Conservation (phyloP, 495 filamentous ascomycete species). For the Aspergillus bridgeri region DNA sequence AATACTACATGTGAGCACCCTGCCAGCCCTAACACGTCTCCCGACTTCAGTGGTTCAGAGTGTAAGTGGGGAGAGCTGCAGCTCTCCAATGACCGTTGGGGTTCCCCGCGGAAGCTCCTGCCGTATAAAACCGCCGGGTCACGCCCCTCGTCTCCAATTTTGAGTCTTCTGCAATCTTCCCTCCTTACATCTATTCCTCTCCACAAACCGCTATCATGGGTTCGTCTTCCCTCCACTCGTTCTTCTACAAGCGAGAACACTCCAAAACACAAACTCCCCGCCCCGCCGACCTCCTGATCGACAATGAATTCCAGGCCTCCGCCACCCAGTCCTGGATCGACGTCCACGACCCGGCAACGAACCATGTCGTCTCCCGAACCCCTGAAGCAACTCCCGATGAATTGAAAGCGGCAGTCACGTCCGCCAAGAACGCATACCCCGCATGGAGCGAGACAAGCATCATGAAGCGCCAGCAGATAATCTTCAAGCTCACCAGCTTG, state of each 20-base stretch:
- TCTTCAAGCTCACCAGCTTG: constrained; percentile 91
- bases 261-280: neutral
- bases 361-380: constrained; percentile 94
- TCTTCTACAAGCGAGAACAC: neutral
- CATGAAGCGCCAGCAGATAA: constrained; percentile 85
- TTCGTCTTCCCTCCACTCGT: neutral
- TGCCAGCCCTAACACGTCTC: neutral
- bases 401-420: constrained; percentile 79
- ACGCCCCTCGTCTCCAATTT: neutral
- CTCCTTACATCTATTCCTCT: neutral
- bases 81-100: neutral
- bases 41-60: neutral
- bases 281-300: constrained; percentile 46
- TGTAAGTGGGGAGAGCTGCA: neutral
- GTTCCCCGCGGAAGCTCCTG: neutral
- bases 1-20: too few species aligned
- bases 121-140: neutral
- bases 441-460: constrained; percentile 84
- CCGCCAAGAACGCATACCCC: constrained; percentile 86
- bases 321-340: constrained; percentile 81
- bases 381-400: constrained; percentile 91
- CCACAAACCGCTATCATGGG: neutral
- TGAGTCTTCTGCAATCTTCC: neutral
- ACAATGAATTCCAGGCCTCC: constrained; percentile 84
- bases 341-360: constrained; percentile 91